Conservation (phyloP, 2,329 filamentous ascomycete genomes). For the Fusarium hostae region DNA sequence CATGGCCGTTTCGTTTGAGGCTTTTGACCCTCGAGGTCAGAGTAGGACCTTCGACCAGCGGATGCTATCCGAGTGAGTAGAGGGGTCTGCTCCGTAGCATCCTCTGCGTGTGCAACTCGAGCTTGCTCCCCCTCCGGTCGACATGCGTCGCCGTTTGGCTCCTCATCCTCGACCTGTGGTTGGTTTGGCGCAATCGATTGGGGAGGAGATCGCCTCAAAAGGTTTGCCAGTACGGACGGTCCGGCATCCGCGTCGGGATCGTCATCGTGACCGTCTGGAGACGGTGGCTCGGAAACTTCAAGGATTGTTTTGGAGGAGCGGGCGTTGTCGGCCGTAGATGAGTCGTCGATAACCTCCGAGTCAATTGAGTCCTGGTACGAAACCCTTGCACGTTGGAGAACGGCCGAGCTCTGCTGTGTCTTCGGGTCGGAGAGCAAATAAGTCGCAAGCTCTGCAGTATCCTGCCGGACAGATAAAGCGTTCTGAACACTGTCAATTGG, state of each 20-base stretch:
- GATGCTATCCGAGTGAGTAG: conserved; percentile 54
- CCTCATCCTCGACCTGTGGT: conserved; percentile 19
- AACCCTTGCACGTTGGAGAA: conserved; percentile 54
- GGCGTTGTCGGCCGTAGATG: conserved; percentile 39
- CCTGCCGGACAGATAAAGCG: conserved; percentile 82
- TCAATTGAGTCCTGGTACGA: conserved; percentile 46
- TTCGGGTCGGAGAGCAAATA: conserved; percentile 78
- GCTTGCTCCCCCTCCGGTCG: conserved; percentile 22
- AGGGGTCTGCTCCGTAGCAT: conserved; percentile 59
- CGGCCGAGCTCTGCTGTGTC: conserved; percentile 56
- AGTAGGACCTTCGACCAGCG: conserved; percentile 46
- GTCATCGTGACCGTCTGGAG: conserved; percentile 38
- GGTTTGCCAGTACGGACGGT: conserved; percentile 59
- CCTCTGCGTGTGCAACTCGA: conserved; percentile 18
- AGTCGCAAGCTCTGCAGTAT: conserved; percentile 87
- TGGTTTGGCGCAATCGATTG: conserved; percentile 46
- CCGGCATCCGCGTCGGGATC: conserved; percentile 41
- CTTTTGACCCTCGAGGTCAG: conserved; percentile 65
- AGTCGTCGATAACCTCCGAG: conserved; percentile 38
- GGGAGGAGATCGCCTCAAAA: conserved; percentile 62
- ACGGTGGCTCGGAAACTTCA: conserved; percentile 66
- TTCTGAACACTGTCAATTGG: conserved; percentile 77
- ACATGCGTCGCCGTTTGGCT: conserved; percentile 16
- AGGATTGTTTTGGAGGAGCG: conserved; percentile 62
- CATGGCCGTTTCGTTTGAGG: conserved; percentile 46